A percentile compares a stretch with the other conserved stretches of the same genome.
These are phyloP conservation scores for Gossypium schwendimanii DNA, from an alignment of 441 rosid genomes.

Conservation along the genomic window DNA sequence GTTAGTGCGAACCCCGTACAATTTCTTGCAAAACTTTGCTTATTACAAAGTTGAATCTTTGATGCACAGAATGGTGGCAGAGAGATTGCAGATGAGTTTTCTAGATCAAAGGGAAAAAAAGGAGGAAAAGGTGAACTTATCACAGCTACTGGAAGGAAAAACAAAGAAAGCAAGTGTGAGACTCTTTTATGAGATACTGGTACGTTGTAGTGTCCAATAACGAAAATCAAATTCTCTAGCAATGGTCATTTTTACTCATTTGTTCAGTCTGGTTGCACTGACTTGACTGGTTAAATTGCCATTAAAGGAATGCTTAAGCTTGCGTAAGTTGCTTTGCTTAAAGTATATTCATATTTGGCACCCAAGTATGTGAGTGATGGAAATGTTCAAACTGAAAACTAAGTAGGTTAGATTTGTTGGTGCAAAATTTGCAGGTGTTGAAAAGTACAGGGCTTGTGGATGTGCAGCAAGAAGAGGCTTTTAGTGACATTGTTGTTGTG, in stretches of 20 bases:
- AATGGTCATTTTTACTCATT: background rate
- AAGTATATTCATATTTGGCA: background rate
- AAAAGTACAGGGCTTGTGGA: slow-evolving; percentile 45
- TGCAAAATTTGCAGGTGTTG: slow-evolving; percentile 48
- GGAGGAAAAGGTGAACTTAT: slow-evolving; percentile 47
- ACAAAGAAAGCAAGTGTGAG: slow-evolving; percentile 55
- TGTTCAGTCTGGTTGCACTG: background rate
- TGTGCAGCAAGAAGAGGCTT: slow-evolving; percentile 54
- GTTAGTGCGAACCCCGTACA: background rate
- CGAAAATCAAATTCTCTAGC: background rate
- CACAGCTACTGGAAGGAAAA: slow-evolving; percentile 42
- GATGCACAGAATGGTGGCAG: slow-evolving; percentile 41
- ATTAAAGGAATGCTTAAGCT: background rate
- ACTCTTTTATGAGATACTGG: slow-evolving; percentile 83
- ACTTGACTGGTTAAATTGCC: background rate
- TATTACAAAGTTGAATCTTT: slow-evolving; percentile 14
- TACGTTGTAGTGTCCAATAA: slow-evolving; percentile 18
- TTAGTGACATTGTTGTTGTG: slow-evolving; percentile 45
- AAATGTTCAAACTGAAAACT: background rate
- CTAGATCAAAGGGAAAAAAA: slow-evolving; percentile 24
- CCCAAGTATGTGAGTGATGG: background rate
- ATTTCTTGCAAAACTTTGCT: background rate
- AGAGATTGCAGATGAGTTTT: slow-evolving; percentile 41
- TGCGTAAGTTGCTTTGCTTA: background rate
- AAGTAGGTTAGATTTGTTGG: background rate